A percentile compares a stretch with the other conserved stretches of the same genome.
Conservation (phyloP, 495 filamentous ascomycete genomes). For the Lindgomyces ingoldianus region DNA sequence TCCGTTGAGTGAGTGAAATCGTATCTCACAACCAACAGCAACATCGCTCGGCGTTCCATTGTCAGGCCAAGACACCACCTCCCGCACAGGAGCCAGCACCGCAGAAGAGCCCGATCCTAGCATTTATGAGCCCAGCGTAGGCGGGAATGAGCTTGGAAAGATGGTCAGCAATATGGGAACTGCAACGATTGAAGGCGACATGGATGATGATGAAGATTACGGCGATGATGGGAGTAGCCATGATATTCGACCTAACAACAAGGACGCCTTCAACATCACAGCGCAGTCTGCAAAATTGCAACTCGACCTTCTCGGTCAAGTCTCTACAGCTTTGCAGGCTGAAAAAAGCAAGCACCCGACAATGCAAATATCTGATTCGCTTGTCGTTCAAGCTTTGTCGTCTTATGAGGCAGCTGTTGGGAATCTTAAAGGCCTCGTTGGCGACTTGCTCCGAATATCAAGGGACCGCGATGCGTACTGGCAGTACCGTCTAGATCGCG, state of each 20-base stretch:
- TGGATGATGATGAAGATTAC: conserved; percentile 77
- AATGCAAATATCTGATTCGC: conserved; percentile 70
- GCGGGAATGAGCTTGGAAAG: conserved; percentile 54
- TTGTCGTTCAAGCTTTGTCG: conserved; percentile 72
- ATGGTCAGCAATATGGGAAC: conserved; percentile 50
- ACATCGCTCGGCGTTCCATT: conserved; percentile 50
- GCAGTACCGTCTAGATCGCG: conserved; percentile 90
- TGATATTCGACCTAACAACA: conserved; percentile 68
- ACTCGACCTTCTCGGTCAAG: conserved; percentile 80
- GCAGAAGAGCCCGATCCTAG: conserved; percentile 60
- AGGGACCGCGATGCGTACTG: conserved; percentile 93
- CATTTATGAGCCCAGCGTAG: conserved; percentile 60
- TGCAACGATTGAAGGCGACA: conserved; percentile 54
- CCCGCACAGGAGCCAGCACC: conserved; percentile 45
- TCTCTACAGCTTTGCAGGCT: conserved; percentile 75
- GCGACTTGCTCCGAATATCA: conserved; percentile 86
- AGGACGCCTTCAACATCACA: conserved; percentile 92
- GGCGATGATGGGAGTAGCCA: conserved; percentile 80
- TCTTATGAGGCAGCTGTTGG: conserved; percentile 88
- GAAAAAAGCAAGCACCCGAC: conserved; percentile 70
- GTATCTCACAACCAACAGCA: conserved; percentile 10
- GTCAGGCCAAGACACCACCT: conserved; percentile 44
- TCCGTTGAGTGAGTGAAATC: neutral
- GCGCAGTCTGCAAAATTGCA: conserved; percentile 93
- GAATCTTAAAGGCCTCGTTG: conserved; percentile 81